These are phyloP conservation scores for Diospyros kaki DNA, from an alignment of 148 eudicot genomes.

Conservation along the genomic window DNA sequence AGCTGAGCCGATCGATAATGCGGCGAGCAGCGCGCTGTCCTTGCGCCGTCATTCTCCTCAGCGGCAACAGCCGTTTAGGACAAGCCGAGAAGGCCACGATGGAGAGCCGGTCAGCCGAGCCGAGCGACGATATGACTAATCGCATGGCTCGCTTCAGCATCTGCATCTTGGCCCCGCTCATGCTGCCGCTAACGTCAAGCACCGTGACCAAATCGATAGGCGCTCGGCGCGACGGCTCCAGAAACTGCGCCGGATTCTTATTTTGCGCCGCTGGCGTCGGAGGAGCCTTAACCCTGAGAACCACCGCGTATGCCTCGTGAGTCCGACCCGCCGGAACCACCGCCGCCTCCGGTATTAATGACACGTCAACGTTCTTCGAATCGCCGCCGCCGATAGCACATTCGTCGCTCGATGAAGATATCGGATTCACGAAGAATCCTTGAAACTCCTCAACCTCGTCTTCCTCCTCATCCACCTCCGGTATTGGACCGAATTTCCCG, in stretches of 20 bases:
- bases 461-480: constrained; percentile 43
- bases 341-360: constrained; percentile 62
- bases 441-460: constrained; percentile 60
- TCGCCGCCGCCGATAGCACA: constrained; percentile 1
- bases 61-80: constrained; percentile 57
- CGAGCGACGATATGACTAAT: constrained; percentile 67
- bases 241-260: constrained; percentile 13
- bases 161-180: constrained; percentile 62
- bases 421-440: constrained; percentile 57
- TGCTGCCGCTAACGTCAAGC: constrained; percentile 67
- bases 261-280: constrained; percentile 28
- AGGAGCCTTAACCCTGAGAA: constrained; percentile 63
- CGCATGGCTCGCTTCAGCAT: constrained; percentile 87
- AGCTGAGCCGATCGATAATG: constrained; percentile 49
- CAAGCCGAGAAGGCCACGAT: constrained; percentile 57
- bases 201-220: constrained; percentile 84
- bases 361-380: constrained; percentile 44
- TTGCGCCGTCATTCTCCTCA: constrained; percentile 59
- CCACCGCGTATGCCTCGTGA: constrained; percentile 61
- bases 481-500: constrained; percentile 41
- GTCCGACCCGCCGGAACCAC: constrained; percentile 45
- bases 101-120: constrained; percentile 71
- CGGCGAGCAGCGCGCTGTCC: constrained; percentile 77
- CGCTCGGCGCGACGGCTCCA: constrained; percentile 45
- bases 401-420: constrained; percentile 22